Conservation (phyloP, 192 early-diverging fungal species). For the Linnemannia exigua region DNA sequence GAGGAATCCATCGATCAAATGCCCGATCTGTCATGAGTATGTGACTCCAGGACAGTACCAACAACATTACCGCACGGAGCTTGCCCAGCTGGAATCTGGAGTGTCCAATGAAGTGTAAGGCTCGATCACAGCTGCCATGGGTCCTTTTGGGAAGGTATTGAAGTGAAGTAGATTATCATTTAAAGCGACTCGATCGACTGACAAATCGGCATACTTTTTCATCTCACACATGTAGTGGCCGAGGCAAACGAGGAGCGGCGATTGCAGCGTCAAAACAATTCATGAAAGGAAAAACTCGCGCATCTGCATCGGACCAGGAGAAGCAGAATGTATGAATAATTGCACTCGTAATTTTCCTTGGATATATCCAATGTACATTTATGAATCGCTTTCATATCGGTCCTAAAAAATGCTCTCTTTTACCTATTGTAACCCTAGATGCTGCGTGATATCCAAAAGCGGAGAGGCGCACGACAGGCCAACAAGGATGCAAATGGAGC, state of each 20-base stretch:
- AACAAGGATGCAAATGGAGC: slow-evolving; percentile 28
- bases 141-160: slow-evolving; percentile 9
- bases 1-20: slow-evolving; percentile 57
- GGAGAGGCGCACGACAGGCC: slow-evolving; percentile 28
- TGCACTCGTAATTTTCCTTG: background rate
- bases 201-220: background rate
- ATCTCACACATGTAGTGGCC: slow-evolving; percentile 12
- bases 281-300: slow-evolving; percentile 59
- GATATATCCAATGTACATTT: background rate
- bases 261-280: slow-evolving; percentile 67
- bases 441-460: slow-evolving; percentile 51
- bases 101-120: slow-evolving; percentile 14
- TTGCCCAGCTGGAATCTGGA: slow-evolving; percentile 57
- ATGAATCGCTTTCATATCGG: background rate
- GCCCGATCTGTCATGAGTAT: slow-evolving; percentile 63
- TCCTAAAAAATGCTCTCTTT: background rate
- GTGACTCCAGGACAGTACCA: slow-evolving; percentile 58
- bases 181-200: slow-evolving; percentile 22
- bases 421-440: background rate
- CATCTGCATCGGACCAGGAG: slow-evolving; percentile 39
- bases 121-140: background rate
- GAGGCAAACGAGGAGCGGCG: slow-evolving; percentile 70
- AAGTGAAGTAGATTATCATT: background rate
- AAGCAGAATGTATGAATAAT: slow-evolving; percentile 27
- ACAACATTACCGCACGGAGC: slow-evolving; percentile 66